Base-by-base conservation (phyloP, 139 green algal genomes). In the Chlorella ohadii region DNA sequence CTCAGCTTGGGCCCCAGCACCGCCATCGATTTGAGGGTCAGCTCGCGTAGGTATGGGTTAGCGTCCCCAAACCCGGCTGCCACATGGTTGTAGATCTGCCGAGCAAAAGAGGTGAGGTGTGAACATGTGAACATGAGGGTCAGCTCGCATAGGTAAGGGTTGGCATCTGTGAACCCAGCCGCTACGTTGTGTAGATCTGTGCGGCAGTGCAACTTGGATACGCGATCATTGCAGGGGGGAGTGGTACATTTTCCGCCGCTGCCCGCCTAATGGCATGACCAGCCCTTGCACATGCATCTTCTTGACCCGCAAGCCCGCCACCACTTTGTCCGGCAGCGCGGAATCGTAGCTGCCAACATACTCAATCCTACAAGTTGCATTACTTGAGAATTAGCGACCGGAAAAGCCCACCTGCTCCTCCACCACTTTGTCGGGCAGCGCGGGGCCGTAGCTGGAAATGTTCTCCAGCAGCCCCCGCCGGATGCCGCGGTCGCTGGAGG, bases 21-120 rank as follows among this genome's bases (percentile, higher is more conserved):
- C 12, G 97, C 91, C 83, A 98, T 96, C 78, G 85, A 89, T 86
- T 99, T 99, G 20, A 99, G 94, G 3, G 97, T 99, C 16, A 99
- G 90, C 94, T 99, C 97, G 0, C 97, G 84, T 59, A 99, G 90
- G 90, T 98, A 98, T 0, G 97, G 93, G 61, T 97, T 96, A 22
- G 77, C 87, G 83, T 99, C 96, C 0, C 79, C 88, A 86, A 99
- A 99, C 28, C 97, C 97, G 31, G 84, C 72, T 1, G 87, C 85
- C 16, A 91, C 72, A 4, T 94, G 84, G 25, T 92, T 93, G 85
- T 93, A 98, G 41, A 99, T 95, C 88, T 98, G 91, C 17, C 90
- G 23, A 27, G 0, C 19, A 44, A 3, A 33, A 57, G 4, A 28
- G n/a, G n/a, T n/a, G n/a, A n/a, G n/a, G n/a, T n/a, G n/a, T n/a